phyloP scores from a whole-genome alignment of 2,329 filamentous ascomycete genomes.

The Cladophialophora chaetospira region DNA sequence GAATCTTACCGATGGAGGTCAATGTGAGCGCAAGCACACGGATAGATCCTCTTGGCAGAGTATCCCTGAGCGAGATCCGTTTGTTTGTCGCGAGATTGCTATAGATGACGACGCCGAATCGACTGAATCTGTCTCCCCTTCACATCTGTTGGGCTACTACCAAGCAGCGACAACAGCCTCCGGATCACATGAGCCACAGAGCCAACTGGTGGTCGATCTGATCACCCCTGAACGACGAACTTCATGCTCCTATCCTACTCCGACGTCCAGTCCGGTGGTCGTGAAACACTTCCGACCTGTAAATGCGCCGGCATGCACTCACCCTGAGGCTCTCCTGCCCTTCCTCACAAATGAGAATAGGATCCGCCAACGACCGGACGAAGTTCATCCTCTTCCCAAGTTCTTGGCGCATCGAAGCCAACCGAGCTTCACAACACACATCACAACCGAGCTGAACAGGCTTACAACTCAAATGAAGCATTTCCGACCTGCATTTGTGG shows the following conservation, averaged over 20 bases:
- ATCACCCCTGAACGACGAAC: slow-evolving; percentile 12
- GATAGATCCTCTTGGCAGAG: not conserved
- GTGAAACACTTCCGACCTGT: not conserved
- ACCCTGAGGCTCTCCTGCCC: not conserved
- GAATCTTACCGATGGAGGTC: not conserved
- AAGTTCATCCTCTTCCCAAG: slow-evolving; percentile 5
- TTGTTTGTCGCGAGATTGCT: not conserved
- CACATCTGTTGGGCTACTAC: slow-evolving; percentile 3
- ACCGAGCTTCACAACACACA: slow-evolving; percentile 45
- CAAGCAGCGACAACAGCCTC: not conserved
- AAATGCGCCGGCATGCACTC: not conserved
- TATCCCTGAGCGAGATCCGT: not conserved
- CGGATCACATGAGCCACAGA: not conserved
- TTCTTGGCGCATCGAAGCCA: slow-evolving; percentile 16
- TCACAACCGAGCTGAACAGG: slow-evolving; percentile 59
- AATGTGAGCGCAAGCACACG: not conserved
- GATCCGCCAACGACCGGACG: slow-evolving; percentile 11
- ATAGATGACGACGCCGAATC: not conserved
- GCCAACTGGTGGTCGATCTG: slow-evolving; percentile 5
- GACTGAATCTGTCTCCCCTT: slow-evolving; percentile 14
- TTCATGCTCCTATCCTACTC: not conserved
- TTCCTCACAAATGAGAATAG: not conserved
- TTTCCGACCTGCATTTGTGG: slow-evolving; percentile 56
- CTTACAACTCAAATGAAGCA: slow-evolving; percentile 57
- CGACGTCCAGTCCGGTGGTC: not conserved